phyloP scores from a whole-genome alignment of 2,329 filamentous ascomycete species.

The Dactylellina sp. region DNA sequence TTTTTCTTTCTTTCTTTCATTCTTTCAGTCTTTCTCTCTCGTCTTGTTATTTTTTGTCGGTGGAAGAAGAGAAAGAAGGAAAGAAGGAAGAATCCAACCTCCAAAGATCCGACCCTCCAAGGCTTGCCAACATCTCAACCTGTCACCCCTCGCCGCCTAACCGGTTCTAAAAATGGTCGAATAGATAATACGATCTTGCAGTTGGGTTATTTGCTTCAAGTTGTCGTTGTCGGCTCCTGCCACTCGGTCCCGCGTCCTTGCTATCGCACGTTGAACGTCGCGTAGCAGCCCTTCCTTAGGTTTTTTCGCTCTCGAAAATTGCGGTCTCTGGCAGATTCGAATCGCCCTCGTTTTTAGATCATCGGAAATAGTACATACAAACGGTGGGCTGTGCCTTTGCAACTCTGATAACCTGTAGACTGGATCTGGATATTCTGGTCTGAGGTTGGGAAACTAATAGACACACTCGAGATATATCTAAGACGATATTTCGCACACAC shows the following conservation, averaged over 20 bases:
- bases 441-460: no score
- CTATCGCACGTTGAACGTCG: conserved; percentile 54
- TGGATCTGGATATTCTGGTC: conserved; percentile 16
- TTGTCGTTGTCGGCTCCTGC: conserved; percentile 8
- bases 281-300: conserved; percentile 45
- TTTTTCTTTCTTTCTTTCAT: not conserved
- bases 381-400: conserved; percentile 34
- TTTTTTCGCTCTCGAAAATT: conserved; percentile 12
- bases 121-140: not conserved
- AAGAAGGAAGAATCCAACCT: conserved; percentile 11
- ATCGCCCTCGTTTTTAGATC: conserved; percentile 15
- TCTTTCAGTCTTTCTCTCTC: not conserved
- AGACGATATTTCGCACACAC: no score
- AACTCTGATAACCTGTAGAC: conserved; percentile 23
- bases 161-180: conserved; percentile 40
- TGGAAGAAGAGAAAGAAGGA: conserved; percentile 7
- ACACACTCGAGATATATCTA: no score
- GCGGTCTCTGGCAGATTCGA: conserved; percentile 40
- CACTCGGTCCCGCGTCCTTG: not conserved
- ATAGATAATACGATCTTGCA: conserved; percentile 21
- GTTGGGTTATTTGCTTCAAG: not conserved
- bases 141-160: conserved; percentile 31
- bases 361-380: conserved; percentile 12
- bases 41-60: conserved; percentile 5
- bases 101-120: conserved; percentile 13